Base-by-base conservation (phyloP, 192 early-diverging fungal species). In the Anaeromyces robustus region DNA sequence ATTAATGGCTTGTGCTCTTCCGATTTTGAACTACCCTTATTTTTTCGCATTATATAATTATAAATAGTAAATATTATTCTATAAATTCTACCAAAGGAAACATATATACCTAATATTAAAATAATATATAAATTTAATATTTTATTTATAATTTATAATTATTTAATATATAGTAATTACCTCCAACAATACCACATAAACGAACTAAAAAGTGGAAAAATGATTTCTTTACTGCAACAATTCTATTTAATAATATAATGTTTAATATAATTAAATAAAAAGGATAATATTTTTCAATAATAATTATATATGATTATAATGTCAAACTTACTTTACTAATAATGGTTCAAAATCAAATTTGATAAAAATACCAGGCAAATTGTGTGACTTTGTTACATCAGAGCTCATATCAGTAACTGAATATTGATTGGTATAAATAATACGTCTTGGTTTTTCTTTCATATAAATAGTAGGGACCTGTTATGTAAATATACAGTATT, bases 261-360 rank as follows among this genome's bases (percentile, higher is more conserved):
- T 39, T 39, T 39, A 39, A 14, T n/a, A n/a, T n/a, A n/a, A n/a
- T n/a, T 32, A 32, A 39, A 14, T 14, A 39, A 14, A 39, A 39
- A 39, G 12, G 1, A 39, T 1, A 39, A 39, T 39, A 14, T 39
- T 39, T 39, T 12, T 39, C 16, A n/a, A n/a, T n/a, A n/a, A n/a
- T n/a, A n/a, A n/a, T n/a, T n/a, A n/a, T n/a, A n/a, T n/a, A n/a
- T n/a, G n/a, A n/a, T n/a, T n/a, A n/a, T n/a, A n/a, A n/a, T n/a
- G n/a, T 39, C 9, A 12, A 68, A 68, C 52, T n/a, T 68, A 68
- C 52, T 68, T 68, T 2, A 68, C 91, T 0, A 91, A 91, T 79
- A 98, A 92, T 29, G 96, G 92, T 84, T 98, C 96, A 82, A 98
- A 91, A 37, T 93, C 92, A 83, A 96, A 98, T 82, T 95, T 95